A percentile compares a stretch with the other conserved stretches of the same genome.
Conservation (phyloP, 2,329 filamentous ascomycete genomes). For the Phyllosticta capitalensis region DNA sequence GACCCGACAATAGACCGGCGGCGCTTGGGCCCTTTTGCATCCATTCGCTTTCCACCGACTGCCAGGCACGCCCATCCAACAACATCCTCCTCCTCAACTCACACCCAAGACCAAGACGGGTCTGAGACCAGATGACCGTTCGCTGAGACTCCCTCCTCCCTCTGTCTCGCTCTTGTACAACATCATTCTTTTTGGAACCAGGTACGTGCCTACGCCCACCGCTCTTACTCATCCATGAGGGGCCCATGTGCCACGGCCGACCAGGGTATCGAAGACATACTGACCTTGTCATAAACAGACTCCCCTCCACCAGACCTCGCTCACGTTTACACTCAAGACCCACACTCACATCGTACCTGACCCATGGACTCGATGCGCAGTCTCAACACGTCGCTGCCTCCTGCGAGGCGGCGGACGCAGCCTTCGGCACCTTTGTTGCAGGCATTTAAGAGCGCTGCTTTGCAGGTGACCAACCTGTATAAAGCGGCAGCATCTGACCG, state of each 20-base stretch:
- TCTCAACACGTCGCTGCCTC: slow-evolving; percentile 31
- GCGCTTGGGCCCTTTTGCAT: background rate
- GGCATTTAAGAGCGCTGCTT: slow-evolving; percentile 82
- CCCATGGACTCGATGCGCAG: slow-evolving; percentile 33
- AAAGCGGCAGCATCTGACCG: slow-evolving; percentile 78
- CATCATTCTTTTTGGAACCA: background rate
- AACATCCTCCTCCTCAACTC: background rate
- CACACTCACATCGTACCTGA: background rate
- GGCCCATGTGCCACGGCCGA: background rate
- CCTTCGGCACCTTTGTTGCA: slow-evolving; percentile 54
- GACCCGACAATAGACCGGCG: background rate
- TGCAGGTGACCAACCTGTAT: slow-evolving; percentile 93
- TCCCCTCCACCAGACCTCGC: background rate
- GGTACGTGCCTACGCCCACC: background rate
- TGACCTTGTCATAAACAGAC: background rate
- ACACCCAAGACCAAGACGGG: background rate
- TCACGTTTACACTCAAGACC: background rate
- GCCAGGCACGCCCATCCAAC: background rate
- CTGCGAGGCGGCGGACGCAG: slow-evolving; percentile 23
- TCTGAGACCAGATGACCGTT: background rate
- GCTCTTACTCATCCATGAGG: background rate
- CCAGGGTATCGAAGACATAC: background rate
- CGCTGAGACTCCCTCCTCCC: background rate
- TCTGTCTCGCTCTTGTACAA: background rate
- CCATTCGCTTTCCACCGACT: background rate